A percentile compares a stretch with the other conserved stretches of the same genome.
These are phyloP conservation scores for Coprinellus aureogranulatus DNA, from an alignment of 768 basidiomycete species.

Conservation along the genomic window DNA sequence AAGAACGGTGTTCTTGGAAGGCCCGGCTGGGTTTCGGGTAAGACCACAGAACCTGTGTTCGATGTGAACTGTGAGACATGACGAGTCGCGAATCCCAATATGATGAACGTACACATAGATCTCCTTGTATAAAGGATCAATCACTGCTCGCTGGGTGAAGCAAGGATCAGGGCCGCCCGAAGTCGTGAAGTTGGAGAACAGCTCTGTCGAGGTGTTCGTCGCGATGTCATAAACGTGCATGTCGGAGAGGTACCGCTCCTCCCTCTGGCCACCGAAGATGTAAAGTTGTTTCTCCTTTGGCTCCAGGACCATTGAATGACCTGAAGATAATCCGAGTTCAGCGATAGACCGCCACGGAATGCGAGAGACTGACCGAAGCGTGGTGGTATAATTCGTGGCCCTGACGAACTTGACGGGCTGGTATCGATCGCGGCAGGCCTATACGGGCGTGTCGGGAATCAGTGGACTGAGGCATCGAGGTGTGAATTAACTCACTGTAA, in stretches of 20 bases:
- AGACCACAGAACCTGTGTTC: conserved; percentile 59
- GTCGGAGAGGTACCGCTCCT: conserved; percentile 66
- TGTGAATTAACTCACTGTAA: conserved; percentile 51
- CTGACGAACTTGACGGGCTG: conserved; percentile 18
- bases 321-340: conserved; percentile 26
- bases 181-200: conserved; percentile 60
- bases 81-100: neutral
- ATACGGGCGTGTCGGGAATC: conserved; percentile 18
- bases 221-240: conserved; percentile 73
- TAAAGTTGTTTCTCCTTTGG: conserved; percentile 54
- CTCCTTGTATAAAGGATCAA: conserved; percentile 60
- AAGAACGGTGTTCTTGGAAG: conserved; percentile 36
- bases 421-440: conserved; percentile 8
- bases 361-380: conserved; percentile 51
- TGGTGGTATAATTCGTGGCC: conserved; percentile 45
- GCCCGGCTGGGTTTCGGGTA: conserved; percentile 39
- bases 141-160: conserved; percentile 72
- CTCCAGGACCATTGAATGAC: conserved; percentile 83
- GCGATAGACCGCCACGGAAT: neutral
- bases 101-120: conserved; percentile 64
- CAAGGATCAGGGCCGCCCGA: conserved; percentile 68
- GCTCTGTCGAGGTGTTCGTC: conserved; percentile 54
- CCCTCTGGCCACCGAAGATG: conserved; percentile 73
- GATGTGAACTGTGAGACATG: neutral
- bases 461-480: conserved; percentile 5